These are phyloP conservation scores for Metarhizium humberi DNA, from an alignment of 2,329 filamentous ascomycete species.

Conservation along the genomic window DNA sequence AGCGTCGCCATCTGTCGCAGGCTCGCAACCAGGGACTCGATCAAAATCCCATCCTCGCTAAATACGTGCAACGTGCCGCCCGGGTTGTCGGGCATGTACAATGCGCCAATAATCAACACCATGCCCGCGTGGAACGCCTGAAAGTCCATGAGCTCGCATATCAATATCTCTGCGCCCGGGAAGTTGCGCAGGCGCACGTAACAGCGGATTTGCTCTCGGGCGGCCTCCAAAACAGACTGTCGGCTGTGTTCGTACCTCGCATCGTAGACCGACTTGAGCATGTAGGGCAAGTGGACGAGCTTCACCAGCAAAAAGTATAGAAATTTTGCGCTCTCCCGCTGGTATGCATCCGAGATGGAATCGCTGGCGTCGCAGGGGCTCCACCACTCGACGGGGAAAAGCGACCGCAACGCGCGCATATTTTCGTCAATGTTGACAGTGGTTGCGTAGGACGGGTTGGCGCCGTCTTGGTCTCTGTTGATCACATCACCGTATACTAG, in stretches of 20 bases:
- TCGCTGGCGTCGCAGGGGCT: background rate
- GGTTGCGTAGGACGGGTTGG: slow-evolving; percentile 19
- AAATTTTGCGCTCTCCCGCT: slow-evolving; percentile 20
- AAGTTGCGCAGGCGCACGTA: slow-evolving; percentile 22
- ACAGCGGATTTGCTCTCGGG: slow-evolving; percentile 27
- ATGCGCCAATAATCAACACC: too few species aligned
- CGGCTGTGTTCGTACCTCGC: slow-evolving; percentile 28
- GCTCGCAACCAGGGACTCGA: background rate
- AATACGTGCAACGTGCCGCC: too few species aligned
- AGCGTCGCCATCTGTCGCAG: background rate
- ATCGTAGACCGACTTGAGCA: slow-evolving; percentile 28
- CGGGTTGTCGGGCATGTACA: too few species aligned
- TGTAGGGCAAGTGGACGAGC: slow-evolving; percentile 36
- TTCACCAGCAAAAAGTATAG: slow-evolving; percentile 27
- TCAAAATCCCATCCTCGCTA: too few species aligned
- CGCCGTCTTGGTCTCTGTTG: slow-evolving; percentile 5
- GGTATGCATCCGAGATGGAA: slow-evolving; percentile 5
- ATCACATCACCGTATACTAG: slow-evolving; percentile 1
- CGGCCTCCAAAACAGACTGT: slow-evolving; percentile 27
- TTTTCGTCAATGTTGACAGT: slow-evolving; percentile 32
- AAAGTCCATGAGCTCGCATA: too few species aligned
- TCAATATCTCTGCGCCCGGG: background rate
- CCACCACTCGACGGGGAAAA: slow-evolving; percentile 8
- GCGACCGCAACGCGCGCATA: slow-evolving; percentile 16
- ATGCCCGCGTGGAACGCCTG: too few species aligned